Evolutionary conservation across 345 rosid species (phyloP), one percentile per base, ranked within the genome.

Genomic region (Combretum micranthum): DNA sequence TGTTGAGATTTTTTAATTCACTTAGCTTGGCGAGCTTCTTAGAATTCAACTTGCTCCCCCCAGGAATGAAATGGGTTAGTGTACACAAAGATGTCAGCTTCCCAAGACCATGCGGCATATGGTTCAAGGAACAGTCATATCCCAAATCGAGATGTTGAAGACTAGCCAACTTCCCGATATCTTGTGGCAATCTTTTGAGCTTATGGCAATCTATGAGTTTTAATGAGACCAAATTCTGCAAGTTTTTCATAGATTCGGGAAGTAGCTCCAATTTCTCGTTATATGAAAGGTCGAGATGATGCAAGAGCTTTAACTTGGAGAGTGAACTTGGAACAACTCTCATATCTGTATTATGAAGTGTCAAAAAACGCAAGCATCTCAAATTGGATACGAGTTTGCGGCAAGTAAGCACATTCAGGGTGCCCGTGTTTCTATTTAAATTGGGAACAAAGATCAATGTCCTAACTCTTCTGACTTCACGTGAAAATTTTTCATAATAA

Each of bases 91-190:
- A 59, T 44, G 66, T 67, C 47, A 73, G 12, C 15, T 61, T 26
- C 14, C 60, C 70, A 2, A 73, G 47, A 37, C 70, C 70, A 15
- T 21, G 39, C 12, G 73, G 73, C 73, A 73, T 51, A 47, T 52
- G 49, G n/a, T 52, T 44, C 50, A 68, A 49, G 0, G 13, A 12
- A 7, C 0, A 1, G 50, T 70, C 64, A 2, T 6, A n/a, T 9
- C 0, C 8, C 15, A 55, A 45, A 10, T 2, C 18, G 0, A 76
- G 56, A 12, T 42, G 19, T 13, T 47, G 48, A 4, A 74, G 65
- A 12, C 32, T 64, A 1, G 18, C 15, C 25, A 75, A 15, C 55
- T 53, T 57, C 7, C 53, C 44, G 1, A 64, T 48, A 12, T 25
- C 62, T 11, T 15, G 45, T 0, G 75, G 79, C 18, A 67, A 44